Base-by-base conservation (phyloP, 2,329 filamentous ascomycete species). In the Ilyonectria mors-panacis region DNA sequence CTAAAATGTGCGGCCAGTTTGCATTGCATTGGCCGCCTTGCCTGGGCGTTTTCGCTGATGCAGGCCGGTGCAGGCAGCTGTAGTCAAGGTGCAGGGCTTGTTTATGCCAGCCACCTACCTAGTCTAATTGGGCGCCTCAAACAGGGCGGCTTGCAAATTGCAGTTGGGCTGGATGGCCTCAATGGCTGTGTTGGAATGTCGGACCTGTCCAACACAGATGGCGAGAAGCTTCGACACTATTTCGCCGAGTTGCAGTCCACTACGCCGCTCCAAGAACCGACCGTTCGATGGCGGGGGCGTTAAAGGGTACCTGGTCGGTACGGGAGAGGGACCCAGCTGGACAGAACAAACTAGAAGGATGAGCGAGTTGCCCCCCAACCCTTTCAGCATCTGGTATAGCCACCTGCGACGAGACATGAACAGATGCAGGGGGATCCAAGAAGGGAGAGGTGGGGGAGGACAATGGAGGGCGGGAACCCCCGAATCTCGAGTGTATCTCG, bases 151-250 rank as follows among this genome's bases (percentile, higher is more conserved):
- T 50, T 50, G 23, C 39, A n/a, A 33, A 28, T 26, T 42, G 33
- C 48, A 33, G 28, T 61, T 26, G 26, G 8, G 7, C 28, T 62
- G 63, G 58, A 28, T 47, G 48, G 44, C 51, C 63, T 58, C 51
- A 61, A 44, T 33, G 21, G 57, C 50, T 35, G 28, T 35, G 30
- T 51, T 30, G 48, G 5, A 19, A 21, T 21, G 10, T 21, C 28
- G 2, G 50, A 8, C 39, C n/a, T 21, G 50, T 35, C 30, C 12
- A 35, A 37, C 30, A 35, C n/a, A 35, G 58, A 65, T 63, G 66
- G 66, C 73, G 75, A 75, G 73, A 75, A 75, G 73, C 55, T 75
- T 75, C 72, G 72, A 72, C 62, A 54, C 21, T 17, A 12, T 33
- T 53, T 19, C n/a, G 15, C 15, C 30, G 50, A 12, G 19, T 26